Evolutionary conservation across 495 filamentous ascomycete species (phyloP).

Genomic region (Recurvomyces mirabilis): DNA sequence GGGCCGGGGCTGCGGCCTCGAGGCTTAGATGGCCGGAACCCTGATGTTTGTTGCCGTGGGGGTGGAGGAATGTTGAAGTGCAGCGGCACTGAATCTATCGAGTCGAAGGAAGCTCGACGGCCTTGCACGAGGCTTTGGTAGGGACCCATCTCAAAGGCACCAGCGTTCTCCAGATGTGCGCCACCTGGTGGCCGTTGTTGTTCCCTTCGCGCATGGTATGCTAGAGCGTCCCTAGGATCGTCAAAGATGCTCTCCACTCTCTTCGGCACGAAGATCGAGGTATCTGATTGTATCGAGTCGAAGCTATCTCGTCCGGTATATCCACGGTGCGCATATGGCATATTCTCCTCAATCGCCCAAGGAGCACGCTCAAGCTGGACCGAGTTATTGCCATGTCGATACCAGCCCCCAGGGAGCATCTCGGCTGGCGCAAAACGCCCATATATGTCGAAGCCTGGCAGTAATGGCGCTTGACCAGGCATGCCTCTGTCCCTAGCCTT

Average conservation of each 20-base stretch:
- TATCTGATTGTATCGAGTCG: slow-evolving; percentile 56
- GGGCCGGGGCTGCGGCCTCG: neutral
- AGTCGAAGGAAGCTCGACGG: neutral
- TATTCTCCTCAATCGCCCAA: slow-evolving; percentile 14
- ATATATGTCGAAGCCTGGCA: slow-evolving; percentile 61
- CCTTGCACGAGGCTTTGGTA: no score
- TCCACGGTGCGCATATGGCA: slow-evolving; percentile 35
- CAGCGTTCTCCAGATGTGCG: slow-evolving; percentile 25
- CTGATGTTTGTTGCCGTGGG: neutral
- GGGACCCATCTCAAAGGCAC: no score
- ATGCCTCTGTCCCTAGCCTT: neutral
- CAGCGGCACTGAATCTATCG: slow-evolving; percentile 5
- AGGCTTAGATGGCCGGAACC: neutral
- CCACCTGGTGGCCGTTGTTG: slow-evolving; percentile 28
- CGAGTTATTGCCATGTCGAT: slow-evolving; percentile 49
- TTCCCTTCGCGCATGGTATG: slow-evolving; percentile 24
- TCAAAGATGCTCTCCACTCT: slow-evolving; percentile 69
- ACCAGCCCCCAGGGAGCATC: slow-evolving; percentile 49
- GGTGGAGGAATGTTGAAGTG: slow-evolving; percentile 10
- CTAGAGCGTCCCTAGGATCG: slow-evolving; percentile 33
- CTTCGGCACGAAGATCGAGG: slow-evolving; percentile 60
- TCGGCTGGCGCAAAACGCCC: slow-evolving; percentile 58
- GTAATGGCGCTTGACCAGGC: slow-evolving; percentile 39
- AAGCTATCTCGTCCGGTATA: slow-evolving; percentile 31
- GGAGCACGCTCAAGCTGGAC: slow-evolving; percentile 32